Base-by-base conservation (phyloP, 192 early-diverging fungal species). In the Podila horticola region DNA sequence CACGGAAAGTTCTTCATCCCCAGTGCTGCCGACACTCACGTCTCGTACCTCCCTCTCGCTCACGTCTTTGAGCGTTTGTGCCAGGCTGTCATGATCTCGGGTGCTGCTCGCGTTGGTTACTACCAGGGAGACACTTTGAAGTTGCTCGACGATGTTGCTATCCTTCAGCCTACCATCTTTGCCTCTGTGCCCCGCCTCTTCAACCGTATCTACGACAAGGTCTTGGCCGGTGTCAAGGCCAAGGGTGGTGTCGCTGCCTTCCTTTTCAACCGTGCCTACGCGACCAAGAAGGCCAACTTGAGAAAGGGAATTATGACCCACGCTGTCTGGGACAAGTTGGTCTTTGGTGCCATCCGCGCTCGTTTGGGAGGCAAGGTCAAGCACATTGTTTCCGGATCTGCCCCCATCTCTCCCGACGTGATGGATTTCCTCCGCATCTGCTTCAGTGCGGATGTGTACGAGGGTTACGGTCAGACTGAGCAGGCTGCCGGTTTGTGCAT, bases 381-480 rank as follows among this genome's bases (percentile, higher is more conserved):
- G n/a, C 77, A 92, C 67, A 92, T 98, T 55, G 82, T 95, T 9
- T 91, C 91, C 20, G 96, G 95, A 12, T 92, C 94, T 11, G 97
- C 97, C 2, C 96, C 96, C 19, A 91, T 98, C 24, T 88, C 89
- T 15, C 84, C 88, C 22, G 94, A 97, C 55, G 92, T 96, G 2
- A 86, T 93, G 64, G 91, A 94, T 66, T 98, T 98, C 64, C 77
- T 98, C 77, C 86, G 93, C 41, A 92, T 97, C 68, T 91, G 89
- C 73, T 95, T 98, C 79, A 90, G 90, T 41, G 88, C 86, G 58
- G 74, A 85, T 36, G 88, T 99, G 2, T 74, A 90, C 61, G 95
- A 98, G 83, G 96, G 96, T 8, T 96, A 97, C 82, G 96, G 96
- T 4, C 89, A 94, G 72, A 96, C 96, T 12, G 95, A 98, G 67